Base-by-base conservation (phyloP, 441 rosid species). In the Kokia cookei region DNA sequence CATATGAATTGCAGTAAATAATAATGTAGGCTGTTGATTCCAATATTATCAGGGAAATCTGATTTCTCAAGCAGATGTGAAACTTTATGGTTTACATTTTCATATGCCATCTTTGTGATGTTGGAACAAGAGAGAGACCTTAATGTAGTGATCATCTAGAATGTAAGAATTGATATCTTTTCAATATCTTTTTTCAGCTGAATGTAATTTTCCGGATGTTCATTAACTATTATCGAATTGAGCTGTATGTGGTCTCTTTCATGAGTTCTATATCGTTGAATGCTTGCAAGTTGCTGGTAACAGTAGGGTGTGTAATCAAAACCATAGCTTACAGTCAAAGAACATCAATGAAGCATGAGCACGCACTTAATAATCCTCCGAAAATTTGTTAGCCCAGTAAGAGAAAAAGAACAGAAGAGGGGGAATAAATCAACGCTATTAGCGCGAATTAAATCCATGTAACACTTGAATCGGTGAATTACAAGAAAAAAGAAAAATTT, bases 1-100 rank as follows among this genome's bases (percentile, higher is more conserved):
- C 93, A 15, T 95, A 93, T 73, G 97, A 93, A 81, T 78, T 93
- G 80, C 99, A 90, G 80, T 95, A 66, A 87, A 82, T 51, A 43
- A 58, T 58, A 24, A 40, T 40, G 26, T 9, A 26, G 45, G 17
- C 40, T 43, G 64, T 72, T 68, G 43, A 66, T 48, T 67, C 37
- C 14, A 47, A 26, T 29, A 29, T 50, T 29, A 53, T 35, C 15
- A 47, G 72, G 47, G 72, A 4, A 53, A 72, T 26, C 19, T 15
- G 45, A 57, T 59, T 59, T 59, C 40, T 26, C 45, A 26, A 15
- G 24, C 26, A 24, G 22, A 24, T 14, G 35, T 65, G 22, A 45
- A 66, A 14, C 35, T 45, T 26, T 13, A 2, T 14, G 70, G 22
- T 47, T 24, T 14, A 26, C 17, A 50, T 69, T 51, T 69, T 40